phyloP scores from a whole-genome alignment of 352 stramenopile genomes.

The Phytopythium vexans region DNA sequence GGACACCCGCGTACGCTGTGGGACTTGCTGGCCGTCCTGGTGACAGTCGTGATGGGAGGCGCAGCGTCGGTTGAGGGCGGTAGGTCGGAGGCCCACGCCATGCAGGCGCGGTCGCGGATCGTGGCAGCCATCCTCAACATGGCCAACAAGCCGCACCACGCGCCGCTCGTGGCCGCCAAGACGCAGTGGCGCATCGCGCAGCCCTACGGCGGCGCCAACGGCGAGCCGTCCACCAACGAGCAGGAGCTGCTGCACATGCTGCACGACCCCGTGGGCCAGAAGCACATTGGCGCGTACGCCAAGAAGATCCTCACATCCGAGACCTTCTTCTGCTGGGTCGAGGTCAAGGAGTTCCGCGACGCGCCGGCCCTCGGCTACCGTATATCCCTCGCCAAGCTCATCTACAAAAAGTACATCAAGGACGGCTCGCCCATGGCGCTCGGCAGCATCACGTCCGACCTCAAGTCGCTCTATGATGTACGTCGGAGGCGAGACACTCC shows the following conservation, averaged over 20 bases:
- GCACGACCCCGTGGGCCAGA: constrained; percentile 75
- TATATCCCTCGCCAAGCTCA: constrained; percentile 75
- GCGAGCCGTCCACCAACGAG: constrained; percentile 54
- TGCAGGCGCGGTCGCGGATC: constrained; percentile 50
- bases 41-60: constrained; percentile 18
- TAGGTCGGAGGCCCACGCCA: constrained; percentile 8
- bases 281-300: constrained; percentile 74
- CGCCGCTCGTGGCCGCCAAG: constrained; percentile 68
- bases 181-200: constrained; percentile 76
- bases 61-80: constrained; percentile 39
- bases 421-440: constrained; percentile 70
- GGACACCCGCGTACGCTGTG: no score
- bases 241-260: constrained; percentile 69
- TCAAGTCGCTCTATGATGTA: constrained; percentile 69
- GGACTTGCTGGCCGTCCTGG: no score
- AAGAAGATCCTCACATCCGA: constrained; percentile 85
- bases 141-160: constrained; percentile 61
- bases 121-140: constrained; percentile 46
- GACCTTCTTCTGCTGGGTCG: constrained; percentile 85
- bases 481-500: constrained; percentile 8
- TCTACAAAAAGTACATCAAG: constrained; percentile 86
- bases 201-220: constrained; percentile 35
- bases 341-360: constrained; percentile 81
- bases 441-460: constrained; percentile 68
- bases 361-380: constrained; percentile 63